Conservation (phyloP, 2,329 filamentous ascomycete genomes). For the Coniochaeta sp. region DNA sequence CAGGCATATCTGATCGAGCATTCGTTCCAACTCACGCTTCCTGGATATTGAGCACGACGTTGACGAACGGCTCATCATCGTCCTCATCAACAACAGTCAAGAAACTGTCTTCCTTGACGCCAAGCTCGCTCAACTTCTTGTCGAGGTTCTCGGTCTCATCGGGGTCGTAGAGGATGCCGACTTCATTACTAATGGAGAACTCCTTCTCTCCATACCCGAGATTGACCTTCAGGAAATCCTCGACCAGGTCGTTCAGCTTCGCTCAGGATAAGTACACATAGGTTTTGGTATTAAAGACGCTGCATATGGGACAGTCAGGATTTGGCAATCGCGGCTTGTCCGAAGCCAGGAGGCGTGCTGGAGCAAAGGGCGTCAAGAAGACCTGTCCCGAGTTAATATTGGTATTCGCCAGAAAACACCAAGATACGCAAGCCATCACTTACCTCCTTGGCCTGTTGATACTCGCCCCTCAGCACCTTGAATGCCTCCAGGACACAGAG, state of each 20-base stretch:
- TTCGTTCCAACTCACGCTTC: slow-evolving; percentile 41
- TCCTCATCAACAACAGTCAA: slow-evolving; percentile 82
- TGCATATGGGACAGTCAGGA: slow-evolving; percentile 76
- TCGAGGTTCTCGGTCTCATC: slow-evolving; percentile 81
- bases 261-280: slow-evolving; percentile 63
- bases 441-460: slow-evolving; percentile 67
- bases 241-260: slow-evolving; percentile 72
- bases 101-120: slow-evolving; percentile 66
- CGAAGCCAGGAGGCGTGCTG: slow-evolving; percentile 49
- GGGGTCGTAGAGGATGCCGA: slow-evolving; percentile 77
- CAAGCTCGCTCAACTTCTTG: slow-evolving; percentile 73
- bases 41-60: slow-evolving; percentile 67
- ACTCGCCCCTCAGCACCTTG: slow-evolving; percentile 74
- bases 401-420: background rate
- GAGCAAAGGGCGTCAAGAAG: slow-evolving; percentile 66
- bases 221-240: slow-evolving; percentile 61
- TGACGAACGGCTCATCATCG: slow-evolving; percentile 66
- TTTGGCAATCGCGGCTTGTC: slow-evolving; percentile 60
- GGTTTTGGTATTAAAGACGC: slow-evolving; percentile 61
- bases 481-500: slow-evolving; percentile 89
- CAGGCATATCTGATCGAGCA: slow-evolving; percentile 5
- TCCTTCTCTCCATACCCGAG: slow-evolving; percentile 74
- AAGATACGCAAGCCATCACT: slow-evolving; percentile 7
- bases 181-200: slow-evolving; percentile 67
- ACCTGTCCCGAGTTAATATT: slow-evolving; percentile 38